Evolutionary conservation across 2,329 filamentous ascomycete genomes (phyloP).

Genomic region (Cladosporium oxysporum): DNA sequence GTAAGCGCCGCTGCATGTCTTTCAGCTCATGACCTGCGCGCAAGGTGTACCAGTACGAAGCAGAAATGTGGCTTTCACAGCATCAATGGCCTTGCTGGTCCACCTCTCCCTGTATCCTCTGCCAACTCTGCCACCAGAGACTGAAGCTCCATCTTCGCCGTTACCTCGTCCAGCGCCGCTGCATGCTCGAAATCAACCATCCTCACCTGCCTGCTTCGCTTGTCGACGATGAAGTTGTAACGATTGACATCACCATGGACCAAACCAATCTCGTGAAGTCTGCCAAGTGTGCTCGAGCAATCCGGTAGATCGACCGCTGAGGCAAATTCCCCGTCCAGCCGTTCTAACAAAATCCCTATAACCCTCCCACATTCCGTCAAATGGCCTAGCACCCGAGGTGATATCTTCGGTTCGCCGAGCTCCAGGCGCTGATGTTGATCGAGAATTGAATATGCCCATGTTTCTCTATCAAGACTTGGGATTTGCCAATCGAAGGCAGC

Average conservation of each 20-base stretch:
- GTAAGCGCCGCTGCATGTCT: too few relatives aligned
- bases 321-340: conserved; percentile 15
- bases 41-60: too few relatives aligned
- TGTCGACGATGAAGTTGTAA: conserved; percentile 20
- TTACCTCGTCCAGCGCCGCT: neutral
- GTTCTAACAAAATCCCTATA: conserved; percentile 18
- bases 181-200: conserved; percentile 24
- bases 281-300: conserved; percentile 13
- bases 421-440: neutral
- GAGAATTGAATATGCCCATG: neutral
- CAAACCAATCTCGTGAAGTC: conserved; percentile 21
- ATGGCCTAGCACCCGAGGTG: conserved; percentile 20
- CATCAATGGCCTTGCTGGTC: neutral
- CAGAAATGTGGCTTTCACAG: neutral
- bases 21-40: too few relatives aligned
- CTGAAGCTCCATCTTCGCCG: neutral
- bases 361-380: conserved; percentile 19
- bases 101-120: neutral
- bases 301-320: conserved; percentile 19
- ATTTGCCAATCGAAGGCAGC: neutral
- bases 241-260: conserved; percentile 24
- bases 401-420: neutral
- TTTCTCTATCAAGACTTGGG: neutral
- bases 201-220: conserved; percentile 2
- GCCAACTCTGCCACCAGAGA: neutral